These are phyloP conservation scores for Phytophthora aleatoria DNA, from an alignment of 352 stramenopile species.

Conservation along the genomic window DNA sequence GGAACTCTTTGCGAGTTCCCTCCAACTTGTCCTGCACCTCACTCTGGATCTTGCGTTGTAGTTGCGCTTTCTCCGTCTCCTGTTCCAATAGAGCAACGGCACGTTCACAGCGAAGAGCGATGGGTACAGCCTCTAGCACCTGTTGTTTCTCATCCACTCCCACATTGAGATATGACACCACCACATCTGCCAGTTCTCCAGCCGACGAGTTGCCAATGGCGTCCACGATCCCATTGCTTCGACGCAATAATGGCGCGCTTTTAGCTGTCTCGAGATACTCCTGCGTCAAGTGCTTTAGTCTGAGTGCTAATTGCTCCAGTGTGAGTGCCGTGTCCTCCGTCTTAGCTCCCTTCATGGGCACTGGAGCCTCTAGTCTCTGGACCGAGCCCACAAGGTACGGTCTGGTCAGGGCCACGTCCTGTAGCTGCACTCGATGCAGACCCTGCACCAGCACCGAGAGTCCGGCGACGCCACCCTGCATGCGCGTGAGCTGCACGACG, in stretches of 20 bases:
- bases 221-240: conserved; percentile 65
- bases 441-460: conserved; percentile 78
- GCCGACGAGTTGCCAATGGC: conserved; percentile 66
- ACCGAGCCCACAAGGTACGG: conserved; percentile 68
- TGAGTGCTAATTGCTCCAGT: conserved; percentile 43
- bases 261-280: conserved; percentile 71
- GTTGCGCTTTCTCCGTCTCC: conserved; percentile 62
- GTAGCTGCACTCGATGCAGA: conserved; percentile 55
- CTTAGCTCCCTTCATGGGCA: conserved; percentile 20
- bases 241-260: conserved; percentile 56
- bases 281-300: conserved; percentile 71
- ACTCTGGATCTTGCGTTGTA: conserved; percentile 75
- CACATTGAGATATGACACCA: conserved; percentile 73
- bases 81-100: conserved; percentile 55
- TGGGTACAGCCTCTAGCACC: conserved; percentile 57
- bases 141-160: conserved; percentile 58
- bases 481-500: conserved; percentile 76
- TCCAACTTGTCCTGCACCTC: conserved; percentile 77
- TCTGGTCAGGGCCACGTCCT: conserved; percentile 49
- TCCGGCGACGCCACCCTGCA: conserved; percentile 50
- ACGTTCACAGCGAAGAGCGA: conserved; percentile 49
- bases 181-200: conserved; percentile 67
- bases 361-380: conserved; percentile 31
- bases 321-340: conserved; percentile 24
- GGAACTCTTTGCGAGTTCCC: conserved; percentile 88